These are phyloP conservation scores for Penicillium canariense DNA, from an alignment of 495 filamentous ascomycete genomes.

Conservation along the genomic window DNA sequence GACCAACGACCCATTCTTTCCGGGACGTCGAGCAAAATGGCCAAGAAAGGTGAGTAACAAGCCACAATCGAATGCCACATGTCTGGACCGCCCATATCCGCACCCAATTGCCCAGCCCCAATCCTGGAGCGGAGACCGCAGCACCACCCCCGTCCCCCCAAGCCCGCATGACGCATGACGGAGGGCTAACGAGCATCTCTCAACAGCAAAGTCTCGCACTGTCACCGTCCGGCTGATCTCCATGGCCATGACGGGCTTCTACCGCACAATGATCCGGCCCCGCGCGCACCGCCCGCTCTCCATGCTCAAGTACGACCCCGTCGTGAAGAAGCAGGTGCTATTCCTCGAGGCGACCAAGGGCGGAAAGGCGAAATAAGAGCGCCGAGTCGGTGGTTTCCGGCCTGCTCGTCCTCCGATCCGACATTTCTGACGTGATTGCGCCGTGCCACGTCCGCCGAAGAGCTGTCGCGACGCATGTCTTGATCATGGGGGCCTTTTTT, in stretches of 20 bases:
- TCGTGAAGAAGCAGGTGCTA: slow-evolving; percentile 91
- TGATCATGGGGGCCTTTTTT: neutral
- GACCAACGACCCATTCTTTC: slow-evolving; percentile 5
- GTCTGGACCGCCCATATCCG: no score
- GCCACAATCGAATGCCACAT: neutral
- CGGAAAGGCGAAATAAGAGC: slow-evolving; percentile 40
- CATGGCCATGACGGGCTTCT: slow-evolving; percentile 99
- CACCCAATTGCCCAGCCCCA: neutral
- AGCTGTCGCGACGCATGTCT: neutral
- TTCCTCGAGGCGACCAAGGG: slow-evolving; percentile 87
- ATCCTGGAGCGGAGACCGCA: neutral
- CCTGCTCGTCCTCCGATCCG: neutral
- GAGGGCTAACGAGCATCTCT: slow-evolving; percentile 9
- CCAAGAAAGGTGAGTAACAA: slow-evolving; percentile 31
- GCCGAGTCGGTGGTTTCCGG: neutral
- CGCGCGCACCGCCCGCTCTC: slow-evolving; percentile 78
- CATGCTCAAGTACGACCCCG: slow-evolving; percentile 99
- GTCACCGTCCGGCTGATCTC: slow-evolving; percentile 91
- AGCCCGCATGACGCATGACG: neutral
- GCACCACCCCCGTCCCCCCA: neutral
- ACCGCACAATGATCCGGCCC: slow-evolving; percentile 82
- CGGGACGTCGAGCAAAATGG: slow-evolving; percentile 31
- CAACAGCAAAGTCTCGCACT: slow-evolving; percentile 82
- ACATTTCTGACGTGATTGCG: neutral
- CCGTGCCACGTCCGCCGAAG: no score